Evolutionary conservation across 257 asterid genomes (phyloP).

Genomic region (Solanum phureja): DNA sequence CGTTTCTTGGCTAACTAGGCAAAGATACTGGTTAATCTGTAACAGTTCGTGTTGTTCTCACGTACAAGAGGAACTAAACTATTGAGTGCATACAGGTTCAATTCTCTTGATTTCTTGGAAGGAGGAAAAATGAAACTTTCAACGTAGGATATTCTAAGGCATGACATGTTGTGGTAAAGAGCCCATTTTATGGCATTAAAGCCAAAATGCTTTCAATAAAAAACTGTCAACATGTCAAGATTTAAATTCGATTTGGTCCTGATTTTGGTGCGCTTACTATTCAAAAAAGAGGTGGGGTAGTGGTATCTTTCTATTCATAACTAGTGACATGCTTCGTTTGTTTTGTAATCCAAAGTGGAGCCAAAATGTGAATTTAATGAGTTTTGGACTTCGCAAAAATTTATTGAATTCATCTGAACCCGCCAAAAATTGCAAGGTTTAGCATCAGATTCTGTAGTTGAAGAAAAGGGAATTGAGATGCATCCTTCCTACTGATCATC

Average conservation of each 20-base stretch:
- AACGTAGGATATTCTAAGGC: background rate
- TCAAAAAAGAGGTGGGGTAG: background rate
- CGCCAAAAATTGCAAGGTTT: background rate
- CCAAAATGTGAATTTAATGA: background rate
- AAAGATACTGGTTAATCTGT: background rate
- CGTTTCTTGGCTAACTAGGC: background rate
- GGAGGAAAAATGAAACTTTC: background rate
- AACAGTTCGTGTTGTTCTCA: background rate
- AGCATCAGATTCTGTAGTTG: background rate
- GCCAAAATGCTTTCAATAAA: background rate
- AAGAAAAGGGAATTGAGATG: background rate
- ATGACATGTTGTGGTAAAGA: background rate
- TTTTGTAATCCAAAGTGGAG: background rate
- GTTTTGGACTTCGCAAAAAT: background rate
- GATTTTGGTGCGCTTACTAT: background rate
- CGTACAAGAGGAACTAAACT: background rate
- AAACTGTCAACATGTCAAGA: background rate
- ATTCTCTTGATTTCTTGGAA: background rate
- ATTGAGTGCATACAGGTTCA: background rate
- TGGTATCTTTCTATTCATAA: background rate
- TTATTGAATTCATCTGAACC: background rate
- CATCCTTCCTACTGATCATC: background rate
- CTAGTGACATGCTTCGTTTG: background rate
- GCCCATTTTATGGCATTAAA: background rate
- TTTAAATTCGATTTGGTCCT: background rate